Percentiles rank a stretch among this genome's conserved stretches.
Conservation (phyloP, 2,329 filamentous ascomycete genomes). For the Penicillium sp. region DNA sequence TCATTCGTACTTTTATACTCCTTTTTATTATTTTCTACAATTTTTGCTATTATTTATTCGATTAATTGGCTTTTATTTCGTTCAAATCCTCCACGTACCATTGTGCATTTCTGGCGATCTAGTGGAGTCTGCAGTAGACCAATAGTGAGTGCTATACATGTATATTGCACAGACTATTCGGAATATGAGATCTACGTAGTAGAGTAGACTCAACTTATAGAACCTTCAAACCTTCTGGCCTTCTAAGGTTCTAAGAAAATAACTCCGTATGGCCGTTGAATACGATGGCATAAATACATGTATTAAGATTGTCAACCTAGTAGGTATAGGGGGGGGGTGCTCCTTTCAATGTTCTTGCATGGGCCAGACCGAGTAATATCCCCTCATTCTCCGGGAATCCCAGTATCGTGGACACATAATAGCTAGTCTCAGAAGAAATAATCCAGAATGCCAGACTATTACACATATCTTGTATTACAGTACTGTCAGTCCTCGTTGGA, state of each 20-base stretch:
- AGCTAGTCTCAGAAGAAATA: neutral
- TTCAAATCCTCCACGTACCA: neutral
- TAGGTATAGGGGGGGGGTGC: too few relatives aligned
- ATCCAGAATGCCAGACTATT: neutral
- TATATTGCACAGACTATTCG: neutral
- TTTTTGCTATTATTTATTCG: neutral
- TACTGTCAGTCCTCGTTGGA: neutral
- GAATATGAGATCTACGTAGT: too few relatives aligned
- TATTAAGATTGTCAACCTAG: neutral
- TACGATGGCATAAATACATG: too few relatives aligned
- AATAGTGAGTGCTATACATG: neutral
- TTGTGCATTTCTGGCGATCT: neutral
- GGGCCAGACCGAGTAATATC: neutral
- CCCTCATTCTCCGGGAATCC: neutral
- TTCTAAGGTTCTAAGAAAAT: neutral
- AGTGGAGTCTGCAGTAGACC: neutral
- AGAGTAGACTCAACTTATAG: too few relatives aligned
- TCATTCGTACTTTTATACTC: neutral
- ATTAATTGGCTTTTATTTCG: neutral
- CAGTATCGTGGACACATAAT: neutral
- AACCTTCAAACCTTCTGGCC: too few relatives aligned
- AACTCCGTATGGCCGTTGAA: neutral
- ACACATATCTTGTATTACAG: neutral
- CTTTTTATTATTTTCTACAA: neutral
- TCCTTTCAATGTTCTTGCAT: neutral